Conservation (phyloP, 805 yeast species). For the Ogataea saltuana region DNA sequence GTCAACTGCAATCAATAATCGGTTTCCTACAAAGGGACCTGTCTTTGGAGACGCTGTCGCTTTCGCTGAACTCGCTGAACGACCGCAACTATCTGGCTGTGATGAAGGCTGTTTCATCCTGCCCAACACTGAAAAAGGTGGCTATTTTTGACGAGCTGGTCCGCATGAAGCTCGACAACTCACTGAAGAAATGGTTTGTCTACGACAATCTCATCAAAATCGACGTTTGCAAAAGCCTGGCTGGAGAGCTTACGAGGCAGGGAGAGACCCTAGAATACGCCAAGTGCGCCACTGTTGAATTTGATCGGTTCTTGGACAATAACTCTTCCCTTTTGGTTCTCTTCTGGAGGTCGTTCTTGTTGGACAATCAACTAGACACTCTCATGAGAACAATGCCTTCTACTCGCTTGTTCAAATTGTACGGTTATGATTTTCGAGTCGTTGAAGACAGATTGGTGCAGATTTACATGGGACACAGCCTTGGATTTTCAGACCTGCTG, state of each 20-base stretch:
- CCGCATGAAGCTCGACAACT: conserved; percentile 20
- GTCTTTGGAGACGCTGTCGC: conserved; percentile 14
- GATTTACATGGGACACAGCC: conserved; percentile 20
- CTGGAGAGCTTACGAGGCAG: conserved; percentile 24
- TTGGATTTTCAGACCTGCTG: conserved; percentile 27
- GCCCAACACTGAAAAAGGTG: conserved; percentile 15
- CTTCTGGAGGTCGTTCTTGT: conserved; percentile 28
- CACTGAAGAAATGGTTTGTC: conserved; percentile 30
- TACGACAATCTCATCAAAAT: conserved; percentile 22
- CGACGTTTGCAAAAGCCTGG: conserved; percentile 21
- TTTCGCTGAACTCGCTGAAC: conserved; percentile 25
- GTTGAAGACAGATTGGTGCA: conserved; percentile 21
- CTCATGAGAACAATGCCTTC: conserved; percentile 6
- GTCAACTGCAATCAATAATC: conserved; percentile 27
- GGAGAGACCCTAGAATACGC: conserved; percentile 18
- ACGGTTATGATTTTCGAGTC: conserved; percentile 30
- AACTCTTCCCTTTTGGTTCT: conserved; percentile 24
- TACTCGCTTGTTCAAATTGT: conserved; percentile 21
- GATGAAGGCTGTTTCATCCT: conserved; percentile 4
- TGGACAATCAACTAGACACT: conserved; percentile 16
- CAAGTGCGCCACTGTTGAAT: conserved; percentile 20
- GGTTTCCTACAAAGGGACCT: conserved; percentile 12
- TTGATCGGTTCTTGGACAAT: conserved; percentile 21
- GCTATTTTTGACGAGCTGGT: conserved; percentile 29
- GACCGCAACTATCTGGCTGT: conserved; percentile 14